These are phyloP conservation scores for Hypoxylon intermedium DNA, from an alignment of 495 filamentous ascomycete genomes.

Conservation along the genomic window DNA sequence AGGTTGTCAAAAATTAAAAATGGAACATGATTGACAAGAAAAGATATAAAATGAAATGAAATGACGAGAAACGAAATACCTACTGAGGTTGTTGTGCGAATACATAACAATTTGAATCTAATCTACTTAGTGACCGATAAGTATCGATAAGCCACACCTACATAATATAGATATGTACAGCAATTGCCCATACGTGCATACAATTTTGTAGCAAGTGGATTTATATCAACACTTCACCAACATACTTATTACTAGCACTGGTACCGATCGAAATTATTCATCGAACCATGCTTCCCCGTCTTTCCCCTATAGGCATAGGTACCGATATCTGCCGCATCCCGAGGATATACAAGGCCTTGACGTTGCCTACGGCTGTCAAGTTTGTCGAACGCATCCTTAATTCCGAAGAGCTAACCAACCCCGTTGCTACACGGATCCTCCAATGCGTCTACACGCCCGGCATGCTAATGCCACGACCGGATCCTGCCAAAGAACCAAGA, in stretches of 20 bases:
- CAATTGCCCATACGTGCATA: too few species aligned
- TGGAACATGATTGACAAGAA: neutral
- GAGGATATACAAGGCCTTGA: constrained; percentile 52
- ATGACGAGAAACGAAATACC: too few species aligned
- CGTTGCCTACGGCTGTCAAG: constrained; percentile 22
- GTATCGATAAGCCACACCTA: too few species aligned
- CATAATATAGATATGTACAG: too few species aligned
- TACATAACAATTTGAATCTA: too few species aligned
- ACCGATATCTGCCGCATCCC: constrained; percentile 63
- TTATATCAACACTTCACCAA: too few species aligned
- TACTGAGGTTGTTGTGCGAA: too few species aligned
- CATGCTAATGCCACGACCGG: neutral
- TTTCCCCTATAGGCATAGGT: constrained; percentile 57
- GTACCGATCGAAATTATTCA: neutral
- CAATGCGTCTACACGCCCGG: constrained; percentile 2
- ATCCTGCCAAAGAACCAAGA: neutral
- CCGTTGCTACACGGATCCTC: constrained; percentile 4
- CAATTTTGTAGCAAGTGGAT: too few species aligned
- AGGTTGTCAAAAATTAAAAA: neutral
- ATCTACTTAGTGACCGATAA: too few species aligned
- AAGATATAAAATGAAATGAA: too few species aligned
- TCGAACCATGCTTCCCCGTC: constrained; percentile 26
- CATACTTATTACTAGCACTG: too few species aligned
- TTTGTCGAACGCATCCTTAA: constrained; percentile 55
- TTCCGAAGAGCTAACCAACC: constrained; percentile 42